phyloP scores from a whole-genome alignment of 208 protist species.

The Acanthamoeba sp. region DNA sequence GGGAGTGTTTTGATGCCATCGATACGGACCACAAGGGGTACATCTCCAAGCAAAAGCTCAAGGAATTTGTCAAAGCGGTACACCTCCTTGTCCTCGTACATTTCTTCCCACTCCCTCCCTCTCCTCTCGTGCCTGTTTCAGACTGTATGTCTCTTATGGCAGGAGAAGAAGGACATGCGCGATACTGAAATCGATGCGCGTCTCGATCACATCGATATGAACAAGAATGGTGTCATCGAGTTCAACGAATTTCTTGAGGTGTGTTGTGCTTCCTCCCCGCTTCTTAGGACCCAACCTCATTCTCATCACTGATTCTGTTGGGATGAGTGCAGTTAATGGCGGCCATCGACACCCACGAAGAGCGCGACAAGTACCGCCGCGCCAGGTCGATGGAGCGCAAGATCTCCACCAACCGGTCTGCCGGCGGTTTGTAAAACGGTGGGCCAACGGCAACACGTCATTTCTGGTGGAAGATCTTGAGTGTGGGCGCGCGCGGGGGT shows the following conservation, averaged over 20 bases:
- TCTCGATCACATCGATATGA: background rate
- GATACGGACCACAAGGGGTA: background rate
- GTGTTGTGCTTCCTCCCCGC: background rate
- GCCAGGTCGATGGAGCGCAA: background rate
- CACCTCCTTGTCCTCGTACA: background rate
- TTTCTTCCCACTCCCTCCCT: too few relatives aligned
- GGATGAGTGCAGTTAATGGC: background rate
- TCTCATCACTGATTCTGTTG: background rate
- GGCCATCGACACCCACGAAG: background rate
- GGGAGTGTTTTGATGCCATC: background rate
- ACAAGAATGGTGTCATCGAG: background rate
- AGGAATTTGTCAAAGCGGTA: background rate
- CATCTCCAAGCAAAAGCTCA: constrained; percentile 9
- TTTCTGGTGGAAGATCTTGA: too few relatives aligned
- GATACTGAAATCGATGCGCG: background rate
- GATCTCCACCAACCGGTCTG: background rate
- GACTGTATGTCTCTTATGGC: background rate
- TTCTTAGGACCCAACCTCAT: too few relatives aligned
- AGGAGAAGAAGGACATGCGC: background rate
- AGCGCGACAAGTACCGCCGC: constrained; percentile 11
- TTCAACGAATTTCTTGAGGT: constrained; percentile 26
- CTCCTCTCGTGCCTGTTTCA: background rate
- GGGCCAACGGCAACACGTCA: too few relatives aligned
- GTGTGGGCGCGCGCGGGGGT: too few relatives aligned
- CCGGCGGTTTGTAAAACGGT: background rate